Evolutionary conservation across 805 yeast genomes (phyloP).

Genomic region (Starmerella cellae): DNA sequence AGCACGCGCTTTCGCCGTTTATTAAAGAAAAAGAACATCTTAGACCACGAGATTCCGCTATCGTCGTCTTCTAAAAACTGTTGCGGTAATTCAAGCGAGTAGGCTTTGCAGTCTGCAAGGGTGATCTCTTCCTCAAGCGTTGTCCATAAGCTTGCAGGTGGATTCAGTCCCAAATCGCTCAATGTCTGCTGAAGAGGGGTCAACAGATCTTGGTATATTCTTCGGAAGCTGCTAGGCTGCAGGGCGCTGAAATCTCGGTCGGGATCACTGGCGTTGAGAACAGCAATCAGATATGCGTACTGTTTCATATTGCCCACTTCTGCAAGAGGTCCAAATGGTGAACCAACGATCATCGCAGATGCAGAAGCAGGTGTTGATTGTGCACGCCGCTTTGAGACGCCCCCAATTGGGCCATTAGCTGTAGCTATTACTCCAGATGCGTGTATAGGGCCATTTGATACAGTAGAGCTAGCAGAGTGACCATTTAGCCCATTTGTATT

Average conservation of each 20-base stretch:
- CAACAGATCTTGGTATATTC: slow-evolving; percentile 27
- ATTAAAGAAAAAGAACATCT: slow-evolving; percentile 85
- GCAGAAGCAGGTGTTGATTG: slow-evolving; percentile 21
- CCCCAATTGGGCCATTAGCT: background rate
- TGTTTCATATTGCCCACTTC: slow-evolving; percentile 76
- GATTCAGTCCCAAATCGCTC: slow-evolving; percentile 38
- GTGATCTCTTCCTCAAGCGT: slow-evolving; percentile 73
- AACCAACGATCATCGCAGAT: slow-evolving; percentile 20
- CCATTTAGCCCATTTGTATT: background rate
- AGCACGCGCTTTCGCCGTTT: slow-evolving; percentile 86
- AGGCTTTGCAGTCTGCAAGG: slow-evolving; percentile 38
- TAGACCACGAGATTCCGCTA: slow-evolving; percentile 52
- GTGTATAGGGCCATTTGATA: background rate
- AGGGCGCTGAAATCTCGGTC: slow-evolving; percentile 87
- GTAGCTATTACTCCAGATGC: background rate
- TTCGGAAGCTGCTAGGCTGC: slow-evolving; percentile 61
- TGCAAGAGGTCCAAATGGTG: slow-evolving; percentile 86
- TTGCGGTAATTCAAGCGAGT: slow-evolving; percentile 34
- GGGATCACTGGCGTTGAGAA: slow-evolving; percentile 82
- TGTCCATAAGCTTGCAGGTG: slow-evolving; percentile 73
- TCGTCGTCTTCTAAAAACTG: slow-evolving; percentile 50
- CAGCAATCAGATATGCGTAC: slow-evolving; percentile 81
- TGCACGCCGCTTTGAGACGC: slow-evolving; percentile 18
- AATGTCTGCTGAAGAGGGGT: slow-evolving; percentile 56
- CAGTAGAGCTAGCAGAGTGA: background rate